Evolutionary conservation across 768 basidiomycete genomes (phyloP), one percentile per base, ranked within the genome.

Genomic region (Antrodiella citrinella): DNA sequence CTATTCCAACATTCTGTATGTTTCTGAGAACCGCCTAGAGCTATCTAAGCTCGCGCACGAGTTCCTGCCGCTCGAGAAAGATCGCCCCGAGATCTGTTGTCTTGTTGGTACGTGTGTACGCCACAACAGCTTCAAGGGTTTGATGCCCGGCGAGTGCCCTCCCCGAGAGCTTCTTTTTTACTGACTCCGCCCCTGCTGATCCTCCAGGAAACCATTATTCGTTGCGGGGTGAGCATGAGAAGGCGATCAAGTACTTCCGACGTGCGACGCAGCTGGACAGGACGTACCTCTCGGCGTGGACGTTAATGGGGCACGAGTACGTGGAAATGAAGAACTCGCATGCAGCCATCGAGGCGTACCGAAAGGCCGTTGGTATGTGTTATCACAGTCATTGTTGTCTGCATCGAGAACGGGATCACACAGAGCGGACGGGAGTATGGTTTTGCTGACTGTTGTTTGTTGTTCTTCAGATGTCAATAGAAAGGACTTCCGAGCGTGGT

Each of bases 251-350:
- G 59, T 97, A 97, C 67, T 98, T 98, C 69, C 78, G 86, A 55
- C 79, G 94, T 52, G 92, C 95, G 5, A 88, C 93, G n/a, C 86
- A 94, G 61, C 79, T 99, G 44, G 94, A 99, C 65, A 80, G 89
- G 49, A 93, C 88, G 1, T 98, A 93, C 67, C 75, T 98, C 42
- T 89, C 93, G 4, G 96, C 96, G 4, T 99, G 96, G 96, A 98
- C 95, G 3, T 70, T 99, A 55, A 93, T 99, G 91, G 96, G 96
- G 1, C 96, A 99, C 61, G 96, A 98, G 67, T 97, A 89, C 59
- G 88, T 99, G 41, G 96, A 99, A 69, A 84, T 96, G 84, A 98
- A 98, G 70, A 98, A 99, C 66, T 92, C 92, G 3, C 94, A 98
- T 72, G 96, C 96, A 2, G 95, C 96, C 13, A 96, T 98, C 49